Evolutionary conservation across 495 filamentous ascomycete species (phyloP).

Genomic region (Aspergillus sparsus): DNA sequence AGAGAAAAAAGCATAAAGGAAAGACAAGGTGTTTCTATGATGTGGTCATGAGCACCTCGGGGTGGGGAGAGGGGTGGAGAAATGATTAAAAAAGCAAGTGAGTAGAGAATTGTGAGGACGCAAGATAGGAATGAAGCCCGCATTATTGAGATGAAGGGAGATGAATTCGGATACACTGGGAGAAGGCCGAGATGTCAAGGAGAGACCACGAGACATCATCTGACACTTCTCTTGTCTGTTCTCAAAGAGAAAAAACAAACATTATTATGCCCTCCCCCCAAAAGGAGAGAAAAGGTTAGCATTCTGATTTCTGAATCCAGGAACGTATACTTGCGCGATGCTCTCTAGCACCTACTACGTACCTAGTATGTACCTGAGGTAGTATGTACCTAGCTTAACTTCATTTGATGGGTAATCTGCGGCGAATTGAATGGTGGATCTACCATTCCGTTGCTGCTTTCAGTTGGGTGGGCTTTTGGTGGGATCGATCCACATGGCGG

Average conservation of each 20-base stretch:
- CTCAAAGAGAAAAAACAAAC: not conserved
- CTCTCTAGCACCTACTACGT: too few species aligned
- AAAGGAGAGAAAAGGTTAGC: not conserved
- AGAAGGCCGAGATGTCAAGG: too few species aligned
- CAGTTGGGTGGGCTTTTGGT: too few species aligned
- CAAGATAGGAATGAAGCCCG: not conserved
- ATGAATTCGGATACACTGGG: not conserved
- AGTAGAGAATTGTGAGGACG: not conserved
- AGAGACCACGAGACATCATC: not conserved
- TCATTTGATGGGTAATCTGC: constrained; percentile 14
- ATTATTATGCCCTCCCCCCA: not conserved
- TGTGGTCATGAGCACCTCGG: constrained; percentile 1
- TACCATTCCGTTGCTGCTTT: not conserved
- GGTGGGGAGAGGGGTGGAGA: constrained; percentile 19
- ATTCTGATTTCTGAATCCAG: not conserved
- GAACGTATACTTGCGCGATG: too few species aligned
- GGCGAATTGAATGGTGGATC: constrained; percentile 1
- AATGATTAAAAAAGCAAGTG: constrained; percentile 7
- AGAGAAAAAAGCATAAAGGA: not conserved
- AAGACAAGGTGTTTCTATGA: not conserved
- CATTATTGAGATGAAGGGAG: not conserved
- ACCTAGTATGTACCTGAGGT: not conserved
- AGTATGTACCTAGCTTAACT: not conserved
- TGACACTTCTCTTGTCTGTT: not conserved
- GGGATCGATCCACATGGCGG: not conserved